Evolutionary conservation across 2,329 filamentous ascomycete genomes (phyloP).

Genomic region (Hysterium pulicare): DNA sequence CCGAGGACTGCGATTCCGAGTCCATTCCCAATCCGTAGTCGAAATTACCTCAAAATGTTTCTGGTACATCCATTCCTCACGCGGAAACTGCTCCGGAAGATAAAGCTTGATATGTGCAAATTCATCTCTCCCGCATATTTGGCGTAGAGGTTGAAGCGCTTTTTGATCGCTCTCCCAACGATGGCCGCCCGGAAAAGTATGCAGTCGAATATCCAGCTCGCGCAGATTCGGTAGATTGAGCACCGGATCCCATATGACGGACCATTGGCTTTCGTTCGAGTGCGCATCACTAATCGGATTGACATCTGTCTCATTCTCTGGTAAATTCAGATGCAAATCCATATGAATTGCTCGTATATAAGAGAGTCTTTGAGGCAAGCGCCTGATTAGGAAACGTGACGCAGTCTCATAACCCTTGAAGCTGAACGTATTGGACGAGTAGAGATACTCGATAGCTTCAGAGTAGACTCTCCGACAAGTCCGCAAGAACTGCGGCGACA

Average conservation of each 20-base stretch:
- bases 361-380: neutral
- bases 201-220: neutral
- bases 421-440: neutral
- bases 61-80: neutral
- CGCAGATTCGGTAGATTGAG: neutral
- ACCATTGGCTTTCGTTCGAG: no score
- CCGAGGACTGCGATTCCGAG: neutral
- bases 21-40: neutral
- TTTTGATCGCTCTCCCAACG: neutral
- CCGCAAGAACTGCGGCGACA: neutral
- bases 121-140: neutral
- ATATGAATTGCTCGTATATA: neutral
- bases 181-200: neutral
- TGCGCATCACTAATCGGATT: no score
- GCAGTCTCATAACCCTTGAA: neutral
- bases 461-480: neutral
- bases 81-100: neutral
- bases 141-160: neutral
- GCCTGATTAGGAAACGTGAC: neutral
- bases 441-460: neutral
- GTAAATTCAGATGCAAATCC: neutral
- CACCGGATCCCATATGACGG: neutral
- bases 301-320: neutral
- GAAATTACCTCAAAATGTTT: neutral
- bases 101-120: neutral